Evolutionary conservation across 2,329 filamentous ascomycete genomes (phyloP).

Genomic region (Claviceps lovelessii): DNA sequence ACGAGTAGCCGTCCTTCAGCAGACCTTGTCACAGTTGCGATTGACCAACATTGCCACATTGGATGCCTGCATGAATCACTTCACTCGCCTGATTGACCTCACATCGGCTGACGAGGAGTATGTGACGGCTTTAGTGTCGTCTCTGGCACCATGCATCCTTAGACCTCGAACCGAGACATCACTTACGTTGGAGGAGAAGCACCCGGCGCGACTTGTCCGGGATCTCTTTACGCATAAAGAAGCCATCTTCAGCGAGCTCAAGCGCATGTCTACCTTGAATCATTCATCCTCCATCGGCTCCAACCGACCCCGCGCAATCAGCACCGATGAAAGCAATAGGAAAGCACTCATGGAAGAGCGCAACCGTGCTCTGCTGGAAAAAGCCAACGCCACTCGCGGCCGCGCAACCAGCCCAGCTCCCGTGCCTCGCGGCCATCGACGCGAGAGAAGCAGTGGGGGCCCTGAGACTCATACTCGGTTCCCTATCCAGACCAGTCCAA

Average conservation of each 20-base stretch:
- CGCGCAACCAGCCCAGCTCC: constrained; percentile 62
- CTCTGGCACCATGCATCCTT: constrained; percentile 72
- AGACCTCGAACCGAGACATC: constrained; percentile 78
- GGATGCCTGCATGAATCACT: constrained; percentile 95
- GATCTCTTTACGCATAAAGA: constrained; percentile 92
- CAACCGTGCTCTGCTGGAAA: constrained; percentile 63
- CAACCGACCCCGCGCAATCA: constrained; percentile 68
- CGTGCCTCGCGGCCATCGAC: constrained; percentile 48
- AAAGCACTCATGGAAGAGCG: constrained; percentile 90
- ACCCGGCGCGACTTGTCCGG: constrained; percentile 76
- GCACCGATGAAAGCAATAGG: constrained; percentile 89
- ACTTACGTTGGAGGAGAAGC: constrained; percentile 89
- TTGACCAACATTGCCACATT: constrained; percentile 98
- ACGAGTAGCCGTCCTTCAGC: constrained; percentile 82
- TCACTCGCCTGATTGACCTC: constrained; percentile 88
- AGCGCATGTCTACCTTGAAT: constrained; percentile 64
- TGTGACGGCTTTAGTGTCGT: constrained; percentile 55
- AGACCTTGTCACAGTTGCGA: constrained; percentile 84
- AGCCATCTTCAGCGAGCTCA: constrained; percentile 86
- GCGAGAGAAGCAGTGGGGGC: constrained; percentile 64
- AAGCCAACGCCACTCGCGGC: constrained; percentile 48
- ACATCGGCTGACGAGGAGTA: constrained; percentile 91
- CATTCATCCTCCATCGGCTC: constrained; percentile 44
- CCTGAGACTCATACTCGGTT: constrained; percentile 71
- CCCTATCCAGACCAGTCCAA: constrained; percentile 60